Conservation (phyloP, 139 green algal genomes). For the Auxenochlorella pyrenoidosa region DNA sequence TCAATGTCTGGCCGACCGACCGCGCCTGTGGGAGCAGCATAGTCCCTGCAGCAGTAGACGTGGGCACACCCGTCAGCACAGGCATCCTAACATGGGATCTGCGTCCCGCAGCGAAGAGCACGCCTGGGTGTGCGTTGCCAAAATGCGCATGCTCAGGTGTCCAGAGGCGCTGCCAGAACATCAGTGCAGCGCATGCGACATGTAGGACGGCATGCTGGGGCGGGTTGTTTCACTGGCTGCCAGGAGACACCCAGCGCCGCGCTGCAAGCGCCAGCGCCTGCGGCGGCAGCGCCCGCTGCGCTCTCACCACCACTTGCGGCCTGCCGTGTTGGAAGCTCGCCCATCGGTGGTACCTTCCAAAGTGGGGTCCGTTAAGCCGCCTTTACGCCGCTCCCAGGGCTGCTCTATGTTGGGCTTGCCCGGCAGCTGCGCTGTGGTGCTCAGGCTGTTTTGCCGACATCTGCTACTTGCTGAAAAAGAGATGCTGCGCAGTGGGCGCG, state of each 20-base stretch:
- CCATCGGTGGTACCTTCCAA: background rate
- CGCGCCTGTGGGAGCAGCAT: background rate
- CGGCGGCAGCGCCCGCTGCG: background rate
- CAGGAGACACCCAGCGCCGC: too few species aligned
- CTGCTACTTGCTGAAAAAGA: too few species aligned
- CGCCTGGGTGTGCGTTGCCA: too few species aligned
- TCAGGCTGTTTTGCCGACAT: background rate
- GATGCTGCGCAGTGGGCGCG: too few species aligned
- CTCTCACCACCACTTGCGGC: conserved; percentile 26
- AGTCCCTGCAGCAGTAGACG: background rate
- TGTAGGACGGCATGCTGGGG: too few species aligned
- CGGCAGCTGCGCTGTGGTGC: background rate
- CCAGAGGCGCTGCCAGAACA: too few species aligned
- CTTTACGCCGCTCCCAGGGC: background rate
- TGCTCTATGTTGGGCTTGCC: background rate
- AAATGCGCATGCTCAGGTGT: too few species aligned
- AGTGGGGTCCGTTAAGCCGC: background rate
- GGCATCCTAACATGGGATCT: too few species aligned
- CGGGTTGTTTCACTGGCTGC: too few species aligned
- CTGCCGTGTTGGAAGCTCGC: background rate
- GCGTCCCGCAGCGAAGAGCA: too few species aligned
- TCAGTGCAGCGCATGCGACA: background rate
- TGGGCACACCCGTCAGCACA: too few species aligned
- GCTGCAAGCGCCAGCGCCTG: background rate
- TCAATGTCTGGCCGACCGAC: background rate